Evolutionary conservation across 1,139 yeast species (phyloP).

Genomic region (Kurtzmaniella quercitrusa): DNA sequence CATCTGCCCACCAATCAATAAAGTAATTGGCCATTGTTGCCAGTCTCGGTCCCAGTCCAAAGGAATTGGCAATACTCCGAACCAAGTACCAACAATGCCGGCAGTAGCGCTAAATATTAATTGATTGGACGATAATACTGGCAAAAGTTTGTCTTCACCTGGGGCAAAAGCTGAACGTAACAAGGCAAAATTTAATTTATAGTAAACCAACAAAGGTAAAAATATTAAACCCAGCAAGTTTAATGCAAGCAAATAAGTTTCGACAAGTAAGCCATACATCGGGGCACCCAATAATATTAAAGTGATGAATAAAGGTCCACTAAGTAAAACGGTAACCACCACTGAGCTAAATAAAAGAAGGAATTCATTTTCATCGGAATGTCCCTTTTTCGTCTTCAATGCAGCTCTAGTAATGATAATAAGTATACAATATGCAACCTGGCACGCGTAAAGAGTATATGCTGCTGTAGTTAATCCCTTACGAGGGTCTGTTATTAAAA

Average conservation of each 20-base stretch:
- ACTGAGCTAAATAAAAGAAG: constrained; percentile 34
- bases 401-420: constrained; percentile 11
- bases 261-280: constrained; percentile 47
- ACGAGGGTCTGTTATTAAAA: constrained; percentile 30
- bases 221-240: constrained; percentile 63
- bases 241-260: constrained; percentile 60
- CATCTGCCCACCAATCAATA: constrained; percentile 71
- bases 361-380: constrained; percentile 24
- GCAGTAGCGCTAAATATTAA: constrained; percentile 42
- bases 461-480: constrained; percentile 27
- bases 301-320: constrained; percentile 49
- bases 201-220: constrained; percentile 60
- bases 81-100: constrained; percentile 76
- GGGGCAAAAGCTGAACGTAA: constrained; percentile 4
- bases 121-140: constrained; percentile 30
- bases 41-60: constrained; percentile 97
- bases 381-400: constrained; percentile 12
- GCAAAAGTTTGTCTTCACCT: constrained; percentile 17
- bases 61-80: constrained; percentile 91
- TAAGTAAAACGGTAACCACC: constrained; percentile 39
- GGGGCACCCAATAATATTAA: constrained; percentile 88
- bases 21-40: constrained; percentile 97
- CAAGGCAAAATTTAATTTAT: constrained; percentile 49
- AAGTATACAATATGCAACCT: constrained; percentile 26
- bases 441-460: constrained; percentile 21